Percentiles rank a stretch among this genome's conserved stretches.
These are phyloP conservation scores for Skeletonema costatum DNA, from an alignment of 108 stramenopile genomes.

Conservation along the genomic window DNA sequence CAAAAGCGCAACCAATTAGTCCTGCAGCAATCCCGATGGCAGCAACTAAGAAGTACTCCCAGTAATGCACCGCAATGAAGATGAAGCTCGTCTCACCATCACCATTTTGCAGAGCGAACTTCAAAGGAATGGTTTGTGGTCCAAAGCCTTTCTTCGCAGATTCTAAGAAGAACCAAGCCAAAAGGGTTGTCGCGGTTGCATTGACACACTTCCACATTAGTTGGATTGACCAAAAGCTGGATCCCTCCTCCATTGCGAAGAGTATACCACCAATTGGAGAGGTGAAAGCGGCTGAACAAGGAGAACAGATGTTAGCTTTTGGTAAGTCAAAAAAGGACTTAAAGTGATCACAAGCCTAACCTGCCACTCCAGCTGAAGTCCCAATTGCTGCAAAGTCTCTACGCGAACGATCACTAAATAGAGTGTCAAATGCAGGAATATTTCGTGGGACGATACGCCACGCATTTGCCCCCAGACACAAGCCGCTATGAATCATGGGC, in stretches of 20 bases:
- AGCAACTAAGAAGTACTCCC: conserved; percentile 74
- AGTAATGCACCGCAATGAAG: conserved; percentile 24
- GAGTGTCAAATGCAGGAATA: conserved; percentile 22
- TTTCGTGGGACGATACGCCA: background rate
- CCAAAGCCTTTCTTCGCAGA: conserved; percentile 47
- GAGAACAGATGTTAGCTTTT: background rate
- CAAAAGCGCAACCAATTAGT: conserved; percentile 66
- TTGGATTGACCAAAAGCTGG: conserved; percentile 79
- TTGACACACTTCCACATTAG: conserved; percentile 88
- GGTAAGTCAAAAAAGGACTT: background rate
- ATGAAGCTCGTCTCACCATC: background rate
- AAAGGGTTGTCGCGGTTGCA: conserved; percentile 72
- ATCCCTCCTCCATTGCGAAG: conserved; percentile 85
- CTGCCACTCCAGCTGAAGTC: conserved; percentile 86
- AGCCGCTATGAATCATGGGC: conserved; percentile 79
- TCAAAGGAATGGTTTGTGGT: conserved; percentile 57
- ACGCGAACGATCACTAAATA: conserved; percentile 60
- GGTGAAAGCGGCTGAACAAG: conserved; percentile 66
- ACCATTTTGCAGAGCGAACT: conserved; percentile 1
- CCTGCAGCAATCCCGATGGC: conserved; percentile 83
- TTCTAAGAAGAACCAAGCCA: conserved; percentile 34
- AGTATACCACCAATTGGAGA: conserved; percentile 91
- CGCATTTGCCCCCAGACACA: conserved; percentile 42
- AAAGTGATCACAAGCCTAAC: background rate
- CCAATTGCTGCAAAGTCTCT: conserved; percentile 85